Base-by-base conservation (phyloP, 495 filamentous ascomycete genomes). In the Neurospora discreta region DNA sequence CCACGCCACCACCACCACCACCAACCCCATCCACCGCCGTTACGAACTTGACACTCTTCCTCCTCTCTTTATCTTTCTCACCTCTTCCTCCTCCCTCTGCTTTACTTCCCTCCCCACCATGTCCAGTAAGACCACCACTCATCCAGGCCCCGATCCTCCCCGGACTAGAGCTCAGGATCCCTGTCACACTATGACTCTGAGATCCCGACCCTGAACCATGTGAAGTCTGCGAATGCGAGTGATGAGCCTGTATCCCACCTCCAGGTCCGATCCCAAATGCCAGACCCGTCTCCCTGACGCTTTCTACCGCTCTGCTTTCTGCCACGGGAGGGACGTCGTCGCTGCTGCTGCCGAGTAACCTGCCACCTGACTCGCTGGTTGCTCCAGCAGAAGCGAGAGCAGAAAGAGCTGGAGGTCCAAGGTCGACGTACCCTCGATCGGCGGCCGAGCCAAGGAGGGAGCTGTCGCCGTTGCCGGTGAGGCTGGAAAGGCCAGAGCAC, bases 11-110 rank as follows among this genome's bases (percentile, higher is more conserved):
- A 33, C 52, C 52, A 60, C 13, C 26, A 30, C 52, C 52, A 30
- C 23, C 52, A 3, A 7, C 26, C 3, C 52, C 52, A 36, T 38
- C 72, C 60, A 76, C 79, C 5, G 75, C 71, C 41, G 79, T 78
- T 0, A 80, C 83, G 73, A 87, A 84, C 79, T 88, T 88, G 70
- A 88, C 86, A 46, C 85, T 87, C 80, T 87, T 87, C 76, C 85
- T 79, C 72, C 85, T 78, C 77, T 88, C 86, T 71, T 82, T 78
- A 73, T 82, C 77, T 8, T 71, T 70, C 8, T 74, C 43, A 3
- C 78, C 71, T 2, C 46, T 43, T 1, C 73, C 71, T 26, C 73
- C 75, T 10, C 82, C 84, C 69, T 83, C 84, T 15, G 82, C 65
- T 20, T 85, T 84, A 9, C 77, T 77, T 1, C 74, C 75, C 5